Evolutionary conservation across 257 asterid genomes (phyloP), one percentile per base, ranked within the genome.

Genomic region (Fraxinus excelsior): DNA sequence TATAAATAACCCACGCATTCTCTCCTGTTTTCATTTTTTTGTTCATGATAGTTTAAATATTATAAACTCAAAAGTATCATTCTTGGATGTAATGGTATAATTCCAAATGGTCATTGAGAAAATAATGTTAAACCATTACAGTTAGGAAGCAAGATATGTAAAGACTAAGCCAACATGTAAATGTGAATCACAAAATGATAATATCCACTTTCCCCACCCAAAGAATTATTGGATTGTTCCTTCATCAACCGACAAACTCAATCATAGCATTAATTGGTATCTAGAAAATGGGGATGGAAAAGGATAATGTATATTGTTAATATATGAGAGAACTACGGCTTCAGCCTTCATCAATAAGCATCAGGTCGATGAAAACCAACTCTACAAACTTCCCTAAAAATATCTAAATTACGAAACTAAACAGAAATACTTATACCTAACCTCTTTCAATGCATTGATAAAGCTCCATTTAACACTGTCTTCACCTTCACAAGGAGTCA

Each of bases 391-490:
- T 23, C 35, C 31, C 34, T 4, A 26, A 26, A 25, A 62, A 40
- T 64, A 25, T 69, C 21, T 72, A 70, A 71, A 80, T 29, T 64
- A 71, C 56, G 76, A 76, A 69, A 72, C 38, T 31, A 68, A 23
- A 72, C 58, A 72, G 67, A 74, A 80, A 76, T 32, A 60, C 21
- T 53, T 83, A 78, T 82, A 87, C 87, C 90, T 88, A 75, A 93
- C 98, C 98, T 96, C 99, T 92, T 96, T 96, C 85, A 96, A 80
- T 62, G 96, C 85, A 88, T 96, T 92, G 71, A 96, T 90, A 82
- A 91, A 93, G 84, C 88, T 88, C 99, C 99, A 96, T 79, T 96
- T 96, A 75, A 91, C 92, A 84, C 90, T 87, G 77, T 96, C 99
- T 91, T 96, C 99, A 56, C 94, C 91, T 80, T 93, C 98, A 87